Base-by-base conservation (phyloP, 2,329 filamentous ascomycete genomes). In the Ophiostoma sp. region DNA sequence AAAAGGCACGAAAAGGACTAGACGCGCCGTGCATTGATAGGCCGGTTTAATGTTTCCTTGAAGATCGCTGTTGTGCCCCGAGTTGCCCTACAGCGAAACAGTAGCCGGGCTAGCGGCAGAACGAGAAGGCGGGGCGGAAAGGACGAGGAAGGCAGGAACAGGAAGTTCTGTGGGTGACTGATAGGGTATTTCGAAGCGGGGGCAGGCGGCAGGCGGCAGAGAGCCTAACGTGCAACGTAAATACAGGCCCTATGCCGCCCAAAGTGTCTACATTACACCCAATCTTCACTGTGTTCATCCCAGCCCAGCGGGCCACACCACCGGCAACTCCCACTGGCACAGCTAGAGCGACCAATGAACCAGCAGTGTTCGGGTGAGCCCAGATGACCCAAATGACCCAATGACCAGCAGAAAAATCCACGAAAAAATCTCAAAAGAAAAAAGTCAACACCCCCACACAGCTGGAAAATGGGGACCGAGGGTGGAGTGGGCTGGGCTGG, bases 81-180 rank as follows among this genome's bases (percentile, higher is more conserved):
- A 45, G 9, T 28, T 33, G 25, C 31, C 59, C 42, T 31, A 61
- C 64, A 68, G 36, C 28, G 57, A 33, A n/a, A n/a, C 57, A 36
- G 12, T 28, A 45, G 36, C 70, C 70, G 70, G 70, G 57, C 57
- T 71, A 71, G 57, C 70, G 70, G 70, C 70, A 64, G 36, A 28
- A 17, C 9, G n/a, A 59, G 22, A 25, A 33, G 33, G 69, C 48
- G 69, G 31, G 50, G 33, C 50, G 69, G 36, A 22, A 31, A 36
- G 28, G 15, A 42, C 33, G 33, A 64, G 6, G 19, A 42, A 36
- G 42, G 42, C 12, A 55, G n/a, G 22, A 55, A 22, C 50, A 25
- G 19, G 25, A 11, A 70, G 12, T 36, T 25, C 19, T 19, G 28
- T 19, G 17, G 68, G 42, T 42, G 31, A 33, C 36, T 48, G 52